A percentile compares a stretch with the other conserved stretches of the same genome.
Evolutionary conservation across 305 asterid genomes (phyloP).

Genomic region (Fraxinus velutina): DNA sequence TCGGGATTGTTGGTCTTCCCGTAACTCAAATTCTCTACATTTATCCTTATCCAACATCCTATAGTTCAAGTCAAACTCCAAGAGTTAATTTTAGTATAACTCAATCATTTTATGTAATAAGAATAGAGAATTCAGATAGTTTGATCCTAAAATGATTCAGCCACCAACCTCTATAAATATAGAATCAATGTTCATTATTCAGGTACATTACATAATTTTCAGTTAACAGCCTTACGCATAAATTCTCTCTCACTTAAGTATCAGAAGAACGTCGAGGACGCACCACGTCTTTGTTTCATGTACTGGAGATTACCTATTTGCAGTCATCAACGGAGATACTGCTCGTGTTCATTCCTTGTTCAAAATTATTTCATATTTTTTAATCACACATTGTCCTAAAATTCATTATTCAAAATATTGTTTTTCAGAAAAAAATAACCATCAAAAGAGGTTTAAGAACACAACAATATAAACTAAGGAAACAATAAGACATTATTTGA

Average conservation of each 20-base stretch:
- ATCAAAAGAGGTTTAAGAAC: not conserved
- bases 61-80: not conserved
- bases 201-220: not conserved
- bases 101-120: not conserved
- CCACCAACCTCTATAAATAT: not conserved
- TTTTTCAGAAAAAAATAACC: not conserved
- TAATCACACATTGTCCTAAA: too few relatives aligned
- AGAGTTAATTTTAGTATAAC: too few relatives aligned
- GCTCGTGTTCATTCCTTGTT: not conserved
- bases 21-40: not conserved
- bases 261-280: not conserved
- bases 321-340: not conserved
- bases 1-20: not conserved
- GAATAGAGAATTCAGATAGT: not conserved
- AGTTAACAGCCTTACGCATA: not conserved
- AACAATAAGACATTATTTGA: not conserved
- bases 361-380: not conserved
- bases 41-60: not conserved
- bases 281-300: not conserved
- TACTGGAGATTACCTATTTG: not conserved
- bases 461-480: not conserved
- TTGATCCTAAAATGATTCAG: not conserved
- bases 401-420: not conserved
- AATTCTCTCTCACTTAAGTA: too few relatives aligned
- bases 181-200: not conserved